A percentile compares a stretch with the other conserved stretches of the same genome.
phyloP scores from a whole-genome alignment of 148 eudicot species.

The Vaccinium macrocarpon region DNA sequence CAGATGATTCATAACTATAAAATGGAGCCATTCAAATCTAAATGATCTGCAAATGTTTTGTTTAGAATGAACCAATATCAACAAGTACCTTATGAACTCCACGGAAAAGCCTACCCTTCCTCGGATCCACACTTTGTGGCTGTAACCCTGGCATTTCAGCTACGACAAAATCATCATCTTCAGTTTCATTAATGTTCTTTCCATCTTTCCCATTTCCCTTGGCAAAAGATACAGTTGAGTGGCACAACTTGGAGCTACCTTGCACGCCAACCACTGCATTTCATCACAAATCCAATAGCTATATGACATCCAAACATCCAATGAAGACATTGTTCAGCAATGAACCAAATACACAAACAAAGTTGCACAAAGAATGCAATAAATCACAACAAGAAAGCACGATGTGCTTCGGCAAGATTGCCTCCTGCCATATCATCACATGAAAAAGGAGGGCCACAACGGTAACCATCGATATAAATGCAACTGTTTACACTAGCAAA shows the following conservation, averaged over 20 bases:
- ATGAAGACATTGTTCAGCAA: not conserved
- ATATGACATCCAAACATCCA: not conserved
- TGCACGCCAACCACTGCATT: conserved; percentile 47
- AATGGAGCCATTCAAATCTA: not conserved
- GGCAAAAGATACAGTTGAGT: conserved; percentile 49
- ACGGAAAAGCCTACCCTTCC: conserved; percentile 76
- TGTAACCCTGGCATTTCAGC: conserved; percentile 43
- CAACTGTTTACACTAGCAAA: not conserved
- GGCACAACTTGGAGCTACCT: conserved; percentile 43
- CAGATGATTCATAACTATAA: not conserved
- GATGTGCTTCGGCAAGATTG: not conserved
- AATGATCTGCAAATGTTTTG: not conserved
- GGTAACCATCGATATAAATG: not conserved
- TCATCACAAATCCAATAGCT: conserved; percentile 1
- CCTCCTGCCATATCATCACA: not conserved
- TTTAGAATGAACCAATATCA: not conserved
- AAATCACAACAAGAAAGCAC: not conserved
- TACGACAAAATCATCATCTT: conserved; percentile 42
- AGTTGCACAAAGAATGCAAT: too few species aligned
- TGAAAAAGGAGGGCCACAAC: not conserved
- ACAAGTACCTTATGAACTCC: conserved; percentile 89
- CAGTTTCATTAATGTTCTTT: conserved; percentile 20
- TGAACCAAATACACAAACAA: not conserved
- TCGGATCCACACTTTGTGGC: conserved; percentile 79
- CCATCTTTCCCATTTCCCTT: conserved; percentile 34